Base-by-base conservation (phyloP, 1,284 basidiomycete species). In the Ceratobasidium sp. region DNA sequence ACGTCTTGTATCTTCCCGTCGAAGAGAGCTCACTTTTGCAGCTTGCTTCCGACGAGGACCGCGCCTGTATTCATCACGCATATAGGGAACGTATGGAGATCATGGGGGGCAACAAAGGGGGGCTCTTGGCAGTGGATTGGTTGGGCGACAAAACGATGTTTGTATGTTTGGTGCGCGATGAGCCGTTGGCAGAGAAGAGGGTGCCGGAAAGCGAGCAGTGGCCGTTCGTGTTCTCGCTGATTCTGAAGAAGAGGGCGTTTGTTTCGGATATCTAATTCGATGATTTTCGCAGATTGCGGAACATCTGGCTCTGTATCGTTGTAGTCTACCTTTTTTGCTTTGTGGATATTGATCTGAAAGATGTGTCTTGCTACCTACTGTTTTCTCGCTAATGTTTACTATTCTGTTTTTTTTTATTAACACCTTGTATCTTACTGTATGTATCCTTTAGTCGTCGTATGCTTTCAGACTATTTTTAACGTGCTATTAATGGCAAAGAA, bases 151-250 rank as follows among this genome's bases (percentile, higher is more conserved):
- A 72, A 57, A 51, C 69, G 31, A 47, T 62, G 1, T 72, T 72
- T 22, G 69, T 72, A 5, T 72, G 56, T 29, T 57, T 72, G 2
- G 69, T 33, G 45, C 71, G 71, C 0, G 71, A 73, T 48, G 71
- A 73, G 36, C 57, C 71, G 4, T 15, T 73, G 47, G 71, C 71
- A 8, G 48, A 51, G 47, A 59, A 59, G 31, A 47, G 71, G n/a
- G 71, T 73, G n/a, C 33, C 57, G 29, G 71, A 73, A 29, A 60
- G 63, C 48, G 22, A 44, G 19, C 51, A 63, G 71, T 73, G 71
- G 71, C 71, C 71, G n/a, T 47, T 62, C 31, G 71, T 73, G 47
- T 73, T 62, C 45, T 31, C 59, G 36, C 71, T 73, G n/a, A 73
- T 63, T 36, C 71, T 73, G 22, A 73, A 63, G 59, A 73, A 54